Evolutionary conservation across 805 yeast genomes (phyloP).

Genomic region (Ogataea ganodermae): DNA sequence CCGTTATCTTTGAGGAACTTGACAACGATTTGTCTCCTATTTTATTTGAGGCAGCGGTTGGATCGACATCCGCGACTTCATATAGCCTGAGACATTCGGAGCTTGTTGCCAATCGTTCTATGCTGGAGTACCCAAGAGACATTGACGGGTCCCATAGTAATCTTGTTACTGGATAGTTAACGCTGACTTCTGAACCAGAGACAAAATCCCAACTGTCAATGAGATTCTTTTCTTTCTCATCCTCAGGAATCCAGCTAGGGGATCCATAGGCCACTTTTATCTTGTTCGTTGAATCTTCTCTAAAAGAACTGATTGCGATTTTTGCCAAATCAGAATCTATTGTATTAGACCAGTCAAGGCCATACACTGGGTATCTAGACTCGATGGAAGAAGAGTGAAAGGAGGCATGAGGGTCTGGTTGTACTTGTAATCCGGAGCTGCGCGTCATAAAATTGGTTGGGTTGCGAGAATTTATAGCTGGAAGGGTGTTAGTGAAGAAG

Average conservation of each 20-base stretch:
- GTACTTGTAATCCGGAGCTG: constrained; percentile 8
- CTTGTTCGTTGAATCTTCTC: constrained; percentile 74
- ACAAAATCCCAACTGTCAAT: constrained; percentile 43
- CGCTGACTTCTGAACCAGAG: constrained; percentile 51
- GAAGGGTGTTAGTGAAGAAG: background rate
- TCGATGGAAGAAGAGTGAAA: constrained; percentile 45
- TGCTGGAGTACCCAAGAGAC: constrained; percentile 27
- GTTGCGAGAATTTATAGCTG: background rate
- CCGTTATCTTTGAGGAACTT: constrained; percentile 31
- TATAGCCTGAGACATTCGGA: constrained; percentile 68
- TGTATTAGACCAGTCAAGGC: constrained; percentile 53
- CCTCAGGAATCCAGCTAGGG: constrained; percentile 21
- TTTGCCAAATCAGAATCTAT: constrained; percentile 41
- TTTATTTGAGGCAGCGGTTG: constrained; percentile 7
- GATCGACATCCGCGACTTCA: constrained; percentile 27
- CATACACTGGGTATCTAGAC: constrained; percentile 50
- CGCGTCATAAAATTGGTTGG: background rate
- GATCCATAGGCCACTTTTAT: constrained; percentile 52
- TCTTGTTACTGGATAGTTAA: constrained; percentile 70
- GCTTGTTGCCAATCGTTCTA: constrained; percentile 61
- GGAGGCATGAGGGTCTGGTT: constrained; percentile 9
- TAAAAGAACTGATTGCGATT: constrained; percentile 72
- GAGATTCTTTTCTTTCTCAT: constrained; percentile 25
- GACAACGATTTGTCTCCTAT: constrained; percentile 7
- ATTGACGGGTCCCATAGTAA: constrained; percentile 70